phyloP scores from a whole-genome alignment of 345 rosid genomes.

The Adansonia digitata region DNA sequence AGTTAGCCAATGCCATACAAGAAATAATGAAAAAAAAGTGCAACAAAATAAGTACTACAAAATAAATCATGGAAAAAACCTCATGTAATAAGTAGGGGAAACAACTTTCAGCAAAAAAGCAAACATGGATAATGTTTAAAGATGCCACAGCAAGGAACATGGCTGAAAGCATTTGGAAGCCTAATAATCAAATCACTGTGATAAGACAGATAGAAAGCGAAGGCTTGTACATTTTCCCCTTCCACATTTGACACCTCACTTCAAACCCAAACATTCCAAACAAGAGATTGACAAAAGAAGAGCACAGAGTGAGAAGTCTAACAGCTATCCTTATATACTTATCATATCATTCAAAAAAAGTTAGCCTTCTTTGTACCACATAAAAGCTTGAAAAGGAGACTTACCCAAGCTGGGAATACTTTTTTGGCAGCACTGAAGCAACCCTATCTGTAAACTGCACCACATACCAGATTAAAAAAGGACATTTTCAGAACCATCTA shows the following conservation, averaged over 20 bases:
- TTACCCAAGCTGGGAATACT: constrained; percentile 91
- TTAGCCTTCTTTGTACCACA: constrained; percentile 5
- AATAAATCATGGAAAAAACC: background rate
- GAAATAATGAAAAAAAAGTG: background rate
- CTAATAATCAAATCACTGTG: background rate
- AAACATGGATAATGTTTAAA: background rate
- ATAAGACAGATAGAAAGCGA: background rate
- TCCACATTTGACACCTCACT: constrained; percentile 6
- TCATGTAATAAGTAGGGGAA: background rate
- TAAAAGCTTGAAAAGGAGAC: constrained; percentile 22
- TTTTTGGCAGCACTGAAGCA: constrained; percentile 76
- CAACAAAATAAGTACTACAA: constrained; percentile 4
- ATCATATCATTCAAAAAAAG: background rate
- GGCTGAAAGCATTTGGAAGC: background rate
- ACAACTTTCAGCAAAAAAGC: background rate
- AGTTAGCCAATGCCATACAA: background rate
- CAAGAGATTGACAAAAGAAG: constrained; percentile 5
- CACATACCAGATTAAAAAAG: constrained; percentile 27
- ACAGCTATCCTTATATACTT: background rate
- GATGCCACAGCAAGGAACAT: background rate
- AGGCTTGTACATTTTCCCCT: background rate
- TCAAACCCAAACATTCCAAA: background rate
- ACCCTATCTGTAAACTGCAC: constrained; percentile 92
- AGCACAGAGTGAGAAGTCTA: background rate
- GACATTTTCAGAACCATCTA: constrained; percentile 9